Evolutionary conservation across 441 rosid genomes (phyloP), one percentile per base, ranked within the genome.

Genomic region (Pelargonium cotyledonis): DNA sequence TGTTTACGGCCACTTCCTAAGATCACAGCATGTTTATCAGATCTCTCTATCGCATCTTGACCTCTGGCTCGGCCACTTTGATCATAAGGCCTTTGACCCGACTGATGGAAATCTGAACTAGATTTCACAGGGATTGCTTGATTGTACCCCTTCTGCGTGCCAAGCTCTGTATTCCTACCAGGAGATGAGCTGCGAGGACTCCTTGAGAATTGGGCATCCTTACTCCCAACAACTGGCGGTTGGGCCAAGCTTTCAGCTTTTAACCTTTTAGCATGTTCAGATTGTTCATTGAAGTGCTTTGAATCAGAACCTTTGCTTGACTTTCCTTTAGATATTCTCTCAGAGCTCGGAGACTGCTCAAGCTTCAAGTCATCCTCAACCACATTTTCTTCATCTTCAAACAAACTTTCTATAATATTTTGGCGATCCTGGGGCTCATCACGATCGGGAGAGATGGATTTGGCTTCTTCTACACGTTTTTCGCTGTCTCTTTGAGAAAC

Each of bases 321-420:
- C 79, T 86, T 86, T 65, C 75, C 75, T 81, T 71, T 79, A 23
- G 75, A 65, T 53, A 55, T 74, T 79, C 77, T 85, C 76, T 82
- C 85, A 8, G 81, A 68, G 71, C 82, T 83, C 73, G 79, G 84
- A 70, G 86, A 83, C 70, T 73, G 82, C 68, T 85, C 97, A 55
- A 55, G 80, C 77, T 79, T 82, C 38, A 77, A 70, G 78, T 70
- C 79, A 70, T 73, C 89, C 72, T 71, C 79, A 26, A 35, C 74
- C 8, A 71, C 63, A 71, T 82, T 81, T 68, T 83, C 91, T 63
- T 82, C 82, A 72, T 89, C 97, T 77, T 89, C 97, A 80, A 95
- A 90, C 82, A 90, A 74, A 73, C 85, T 87, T 71, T 95, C 98
- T 64, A 89, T 85, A 75, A 86, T 80, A 79, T 76, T 82, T 81